Percentiles rank a stretch among this genome's conserved stretches.
Conservation (phyloP, 768 basidiomycete species). For the Pulveroboletus sp. region DNA sequence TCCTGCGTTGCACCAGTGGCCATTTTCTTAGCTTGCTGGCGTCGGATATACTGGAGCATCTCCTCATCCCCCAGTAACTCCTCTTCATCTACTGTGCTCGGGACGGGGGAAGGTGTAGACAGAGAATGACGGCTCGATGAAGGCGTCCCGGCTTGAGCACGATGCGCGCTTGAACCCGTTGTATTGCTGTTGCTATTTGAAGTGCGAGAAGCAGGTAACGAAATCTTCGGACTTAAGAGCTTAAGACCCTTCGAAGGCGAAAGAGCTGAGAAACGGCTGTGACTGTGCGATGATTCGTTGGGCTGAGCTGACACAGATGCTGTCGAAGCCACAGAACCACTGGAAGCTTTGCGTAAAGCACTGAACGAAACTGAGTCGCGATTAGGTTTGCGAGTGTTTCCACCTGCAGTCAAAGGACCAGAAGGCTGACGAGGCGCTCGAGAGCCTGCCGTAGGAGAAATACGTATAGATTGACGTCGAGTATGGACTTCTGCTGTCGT, state of each 20-base stretch:
- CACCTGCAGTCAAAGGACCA: slow-evolving; percentile 40
- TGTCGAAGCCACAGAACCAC: slow-evolving; percentile 70
- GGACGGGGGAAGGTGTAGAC: slow-evolving; percentile 82
- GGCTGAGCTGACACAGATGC: slow-evolving; percentile 47
- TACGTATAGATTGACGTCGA: slow-evolving; percentile 55
- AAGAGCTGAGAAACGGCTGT: slow-evolving; percentile 73
- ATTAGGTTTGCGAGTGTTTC: slow-evolving; percentile 58
- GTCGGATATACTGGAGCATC: slow-evolving; percentile 90
- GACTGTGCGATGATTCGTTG: slow-evolving; percentile 37
- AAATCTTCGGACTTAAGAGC: slow-evolving; percentile 73
- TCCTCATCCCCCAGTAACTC: slow-evolving; percentile 91
- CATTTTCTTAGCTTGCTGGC: slow-evolving; percentile 85
- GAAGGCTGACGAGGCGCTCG: slow-evolving; percentile 65
- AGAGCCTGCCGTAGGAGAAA: slow-evolving; percentile 58
- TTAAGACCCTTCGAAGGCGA: slow-evolving; percentile 84
- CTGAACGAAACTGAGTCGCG: slow-evolving; percentile 79
- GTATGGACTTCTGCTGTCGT: slow-evolving; percentile 28
- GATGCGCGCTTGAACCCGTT: slow-evolving; percentile 43
- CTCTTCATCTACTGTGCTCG: slow-evolving; percentile 76
- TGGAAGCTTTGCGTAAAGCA: slow-evolving; percentile 77
- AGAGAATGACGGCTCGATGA: slow-evolving; percentile 70
- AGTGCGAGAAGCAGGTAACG: slow-evolving; percentile 51
- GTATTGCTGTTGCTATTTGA: slow-evolving; percentile 37
- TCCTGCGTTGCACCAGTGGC: slow-evolving; percentile 79
- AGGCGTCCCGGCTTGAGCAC: slow-evolving; percentile 53